Conservation (phyloP, 1,139 yeast species). For the Debaryomyces fabryi region DNA sequence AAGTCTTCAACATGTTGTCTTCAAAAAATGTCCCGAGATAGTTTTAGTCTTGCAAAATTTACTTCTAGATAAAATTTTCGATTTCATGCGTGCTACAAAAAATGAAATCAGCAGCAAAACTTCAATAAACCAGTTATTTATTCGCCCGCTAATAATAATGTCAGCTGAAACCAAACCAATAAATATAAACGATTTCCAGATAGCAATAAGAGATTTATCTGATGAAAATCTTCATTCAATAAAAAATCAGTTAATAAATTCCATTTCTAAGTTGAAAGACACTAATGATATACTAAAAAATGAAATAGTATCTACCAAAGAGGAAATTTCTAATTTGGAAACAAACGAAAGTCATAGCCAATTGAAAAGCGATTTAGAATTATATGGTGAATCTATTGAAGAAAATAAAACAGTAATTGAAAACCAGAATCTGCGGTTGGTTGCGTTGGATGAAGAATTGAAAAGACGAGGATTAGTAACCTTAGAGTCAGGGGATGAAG, state of each 20-base stretch:
- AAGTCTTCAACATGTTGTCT: background rate
- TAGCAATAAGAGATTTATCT: slow-evolving; percentile 38
- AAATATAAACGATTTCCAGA: slow-evolving; percentile 27
- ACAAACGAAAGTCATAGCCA: slow-evolving; percentile 14
- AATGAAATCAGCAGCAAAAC: background rate
- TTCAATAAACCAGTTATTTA: background rate
- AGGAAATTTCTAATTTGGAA: slow-evolving; percentile 13
- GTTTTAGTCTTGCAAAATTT: background rate
- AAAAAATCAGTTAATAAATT: slow-evolving; percentile 27
- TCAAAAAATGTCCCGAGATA: background rate
- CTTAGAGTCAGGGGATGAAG: slow-evolving; percentile 4
- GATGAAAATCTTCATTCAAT: slow-evolving; percentile 32
- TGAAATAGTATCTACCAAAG: slow-evolving; percentile 26
- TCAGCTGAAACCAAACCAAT: slow-evolving; percentile 27
- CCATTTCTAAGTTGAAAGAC: slow-evolving; percentile 32
- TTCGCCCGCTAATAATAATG: slow-evolving; percentile 14
- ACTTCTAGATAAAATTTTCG: background rate
- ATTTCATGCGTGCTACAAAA: background rate
- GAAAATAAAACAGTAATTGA: slow-evolving; percentile 38
- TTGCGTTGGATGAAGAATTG: slow-evolving; percentile 29
- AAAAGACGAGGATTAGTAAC: slow-evolving; percentile 26
- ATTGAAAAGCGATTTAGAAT: slow-evolving; percentile 25
- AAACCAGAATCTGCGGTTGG: slow-evolving; percentile 30
- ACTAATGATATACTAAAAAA: slow-evolving; percentile 33
- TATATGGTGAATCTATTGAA: slow-evolving; percentile 31